Evolutionary conservation across 768 basidiomycete genomes (phyloP).

Genomic region (Panus rudis): DNA sequence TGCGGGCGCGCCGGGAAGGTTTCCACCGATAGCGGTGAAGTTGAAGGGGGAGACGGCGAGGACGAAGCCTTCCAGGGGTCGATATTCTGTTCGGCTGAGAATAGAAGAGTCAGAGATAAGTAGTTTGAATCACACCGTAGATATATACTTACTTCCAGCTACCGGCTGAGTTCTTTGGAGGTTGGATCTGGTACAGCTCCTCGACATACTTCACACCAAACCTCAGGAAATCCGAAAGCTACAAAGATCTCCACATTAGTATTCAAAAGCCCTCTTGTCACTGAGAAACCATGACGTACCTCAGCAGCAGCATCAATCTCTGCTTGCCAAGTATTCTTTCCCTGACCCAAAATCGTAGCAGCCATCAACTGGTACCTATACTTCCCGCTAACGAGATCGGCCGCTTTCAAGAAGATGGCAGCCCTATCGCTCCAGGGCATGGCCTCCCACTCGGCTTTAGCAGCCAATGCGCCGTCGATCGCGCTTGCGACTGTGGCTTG

Average conservation of each 20-base stretch:
- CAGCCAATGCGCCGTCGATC: constrained; percentile 81
- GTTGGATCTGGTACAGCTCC: constrained; percentile 89
- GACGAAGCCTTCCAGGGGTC: constrained; percentile 97
- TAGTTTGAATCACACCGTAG: constrained; percentile 2
- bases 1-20: constrained; percentile 86
- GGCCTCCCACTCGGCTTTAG: constrained; percentile 85
- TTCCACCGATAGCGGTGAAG: constrained; percentile 96
- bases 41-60: constrained; percentile 98
- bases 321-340: constrained; percentile 99
- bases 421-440: constrained; percentile 97
- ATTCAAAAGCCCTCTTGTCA: not conserved
- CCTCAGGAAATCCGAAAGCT: constrained; percentile 89
- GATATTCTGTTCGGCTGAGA: constrained; percentile 85
- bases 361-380: constrained; percentile 94
- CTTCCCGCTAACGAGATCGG: constrained; percentile 92
- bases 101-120: no score
- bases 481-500: constrained; percentile 66
- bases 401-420: constrained; percentile 96
- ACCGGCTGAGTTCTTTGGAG: constrained; percentile 76
- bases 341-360: constrained; percentile 96
- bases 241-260: not conserved
- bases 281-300: constrained; percentile 45
- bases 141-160: constrained; percentile 86
- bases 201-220: constrained; percentile 97
- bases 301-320: constrained; percentile 99